Evolutionary conservation across 148 eudicot species (phyloP).

Genomic region (Cornus kousa): DNA sequence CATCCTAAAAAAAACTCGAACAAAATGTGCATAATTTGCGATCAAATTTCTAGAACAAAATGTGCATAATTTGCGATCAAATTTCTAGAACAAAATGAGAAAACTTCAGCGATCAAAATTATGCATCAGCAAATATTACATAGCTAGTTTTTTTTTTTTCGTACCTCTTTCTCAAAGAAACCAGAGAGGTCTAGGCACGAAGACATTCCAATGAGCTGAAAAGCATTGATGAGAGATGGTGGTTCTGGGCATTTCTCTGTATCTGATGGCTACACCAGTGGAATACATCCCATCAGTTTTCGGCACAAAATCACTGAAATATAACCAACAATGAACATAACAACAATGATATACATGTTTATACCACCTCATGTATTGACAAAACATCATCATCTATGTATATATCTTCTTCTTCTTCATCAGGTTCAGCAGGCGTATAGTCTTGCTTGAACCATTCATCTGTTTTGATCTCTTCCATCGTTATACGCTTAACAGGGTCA

Average conservation of each 20-base stretch:
- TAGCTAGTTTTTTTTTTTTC: not conserved
- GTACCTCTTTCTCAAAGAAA: conserved; percentile 92
- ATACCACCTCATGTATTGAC: conserved; percentile 49
- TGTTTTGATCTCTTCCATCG: conserved; percentile 66
- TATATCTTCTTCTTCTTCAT: conserved; percentile 46
- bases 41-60: too few species aligned
- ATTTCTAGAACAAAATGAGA: too few species aligned
- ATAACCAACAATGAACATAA: not conserved
- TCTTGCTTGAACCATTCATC: conserved; percentile 77
- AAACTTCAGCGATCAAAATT: not conserved
- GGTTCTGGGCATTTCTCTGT: conserved; percentile 48
- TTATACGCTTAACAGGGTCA: conserved; percentile 68
- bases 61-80: too few species aligned
- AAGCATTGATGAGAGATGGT: conserved; percentile 75
- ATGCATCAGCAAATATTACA: not conserved
- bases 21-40: too few species aligned
- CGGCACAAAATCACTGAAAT: not conserved
- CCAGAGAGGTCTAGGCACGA: conserved; percentile 92
- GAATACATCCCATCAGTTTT: not conserved
- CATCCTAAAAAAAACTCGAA: too few species aligned
- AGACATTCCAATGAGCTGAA: conserved; percentile 95
- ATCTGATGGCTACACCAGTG: conserved; percentile 39
- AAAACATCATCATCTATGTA: conserved; percentile 57
- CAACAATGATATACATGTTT: conserved; percentile 4
- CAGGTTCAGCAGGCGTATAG: conserved; percentile 48